Percentiles rank a stretch among this genome's conserved stretches.
Evolutionary conservation across 2,329 filamentous ascomycete species (phyloP).

Genomic region (Stromatinia cepivora): DNA sequence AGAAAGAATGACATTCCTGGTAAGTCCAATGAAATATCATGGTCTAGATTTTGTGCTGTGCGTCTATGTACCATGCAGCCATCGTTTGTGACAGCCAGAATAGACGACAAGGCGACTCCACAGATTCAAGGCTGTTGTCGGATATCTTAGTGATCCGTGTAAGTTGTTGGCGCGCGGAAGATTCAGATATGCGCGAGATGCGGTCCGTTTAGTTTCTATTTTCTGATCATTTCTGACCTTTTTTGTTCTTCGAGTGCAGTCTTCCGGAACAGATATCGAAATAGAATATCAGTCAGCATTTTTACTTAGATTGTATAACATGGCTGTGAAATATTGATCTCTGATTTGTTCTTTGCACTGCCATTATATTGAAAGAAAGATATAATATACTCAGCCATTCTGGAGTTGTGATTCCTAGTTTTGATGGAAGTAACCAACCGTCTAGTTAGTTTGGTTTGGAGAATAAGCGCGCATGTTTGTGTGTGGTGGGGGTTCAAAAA

Average conservation of each 20-base stretch:
- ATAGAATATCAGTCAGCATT: slow-evolving; percentile 16
- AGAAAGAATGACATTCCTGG: not conserved
- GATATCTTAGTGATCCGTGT: slow-evolving; percentile 9
- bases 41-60: not conserved
- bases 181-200: slow-evolving; percentile 19
- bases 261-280: slow-evolving; percentile 3
- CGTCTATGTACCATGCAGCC: not conserved
- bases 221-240: not conserved
- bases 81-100: not conserved
- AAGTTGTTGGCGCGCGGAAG: slow-evolving; percentile 22
- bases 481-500: not conserved
- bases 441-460: not conserved
- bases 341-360: slow-evolving; percentile 18
- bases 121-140: slow-evolving; percentile 2
- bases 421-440: not conserved
- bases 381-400: slow-evolving; percentile 15
- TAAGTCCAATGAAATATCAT: not conserved
- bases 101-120: slow-evolving; percentile 16
- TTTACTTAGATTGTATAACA: slow-evolving; percentile 1
- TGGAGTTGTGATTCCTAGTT: not conserved
- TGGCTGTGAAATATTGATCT: not conserved
- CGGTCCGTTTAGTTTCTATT: slow-evolving; percentile 20
- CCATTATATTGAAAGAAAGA: not conserved
- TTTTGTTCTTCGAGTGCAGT: slow-evolving; percentile 1
- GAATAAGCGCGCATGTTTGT: slow-evolving; percentile 16